phyloP scores from a whole-genome alignment of 805 yeast species.

The Suhomyces prunicola region DNA sequence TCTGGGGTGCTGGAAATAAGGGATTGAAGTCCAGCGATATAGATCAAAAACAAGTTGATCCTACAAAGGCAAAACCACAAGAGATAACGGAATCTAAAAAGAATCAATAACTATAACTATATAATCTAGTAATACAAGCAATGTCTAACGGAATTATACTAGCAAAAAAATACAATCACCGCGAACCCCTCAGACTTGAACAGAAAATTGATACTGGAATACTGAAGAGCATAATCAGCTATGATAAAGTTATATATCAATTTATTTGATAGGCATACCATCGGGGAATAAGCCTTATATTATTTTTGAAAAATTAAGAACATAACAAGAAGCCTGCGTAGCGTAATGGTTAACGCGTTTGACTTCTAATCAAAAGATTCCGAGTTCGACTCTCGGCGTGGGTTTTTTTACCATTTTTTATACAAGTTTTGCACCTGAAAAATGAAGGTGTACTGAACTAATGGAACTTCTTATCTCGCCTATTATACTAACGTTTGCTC shows the following conservation, averaged over 20 bases:
- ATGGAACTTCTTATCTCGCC: not conserved
- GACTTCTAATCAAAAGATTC: constrained; percentile 65
- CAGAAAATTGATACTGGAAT: too few species aligned
- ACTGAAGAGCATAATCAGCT: too few species aligned
- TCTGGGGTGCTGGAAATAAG: constrained; percentile 8
- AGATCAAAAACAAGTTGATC: not conserved
- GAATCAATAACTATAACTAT: not conserved
- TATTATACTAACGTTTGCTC: not conserved
- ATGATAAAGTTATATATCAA: too few species aligned
- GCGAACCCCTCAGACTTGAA: too few species aligned
- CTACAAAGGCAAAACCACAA: not conserved
- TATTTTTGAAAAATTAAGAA: not conserved
- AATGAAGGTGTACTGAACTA: too few species aligned
- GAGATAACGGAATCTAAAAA: not conserved
- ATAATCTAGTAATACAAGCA: too few species aligned
- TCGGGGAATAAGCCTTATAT: not conserved
- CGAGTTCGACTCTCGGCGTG: constrained; percentile 60
- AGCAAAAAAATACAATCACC: too few species aligned
- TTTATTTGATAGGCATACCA: too few species aligned
- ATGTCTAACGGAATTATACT: too few species aligned
- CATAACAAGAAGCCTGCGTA: constrained; percentile 43
- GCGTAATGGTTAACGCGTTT: constrained; percentile 69
- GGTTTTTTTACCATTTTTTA: constrained; percentile 17
- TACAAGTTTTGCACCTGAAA: too few species aligned
- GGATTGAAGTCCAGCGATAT: constrained; percentile 1